Evolutionary conservation across 2,329 filamentous ascomycete genomes (phyloP), one percentile per base, ranked within the genome.

Genomic region (Ceratocystis cacaofunesta): DNA sequence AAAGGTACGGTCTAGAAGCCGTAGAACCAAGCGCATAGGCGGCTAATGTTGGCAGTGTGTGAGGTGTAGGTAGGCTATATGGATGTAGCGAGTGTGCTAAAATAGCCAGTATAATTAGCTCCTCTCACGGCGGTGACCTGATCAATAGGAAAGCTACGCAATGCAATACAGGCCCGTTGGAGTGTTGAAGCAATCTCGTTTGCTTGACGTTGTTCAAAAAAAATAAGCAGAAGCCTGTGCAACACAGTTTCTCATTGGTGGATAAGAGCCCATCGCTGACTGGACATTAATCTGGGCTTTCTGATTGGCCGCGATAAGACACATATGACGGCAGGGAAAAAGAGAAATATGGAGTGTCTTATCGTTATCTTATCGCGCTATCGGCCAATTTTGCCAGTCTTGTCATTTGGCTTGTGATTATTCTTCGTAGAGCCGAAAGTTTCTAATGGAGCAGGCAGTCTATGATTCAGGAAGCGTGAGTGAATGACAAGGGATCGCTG

Each of bases 241-340:
- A 2, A 41, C 41, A 32, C 12, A 12, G 41, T 41, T 48, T 58
- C 55, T 36, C n/a, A 58, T 58, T 58, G 55, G 55, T 17, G 12
- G 55, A 58, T 58, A 58, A 58, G 15, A 25, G 22, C 2, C 2
- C 19, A 12, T 12, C 28, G 55, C 55, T 58, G 55, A 58, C 55
- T 58, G 5, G 55, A 8, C 28, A 19, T 3, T 28, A 58, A 58
- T 58, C 5, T 44, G 43, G 61, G 61, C 8, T 22, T 46, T 58
- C 15, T 67, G 57, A 67, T 67, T 67, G 65, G 65, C 10, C 4
- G 25, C 30, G 55, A 58, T 58, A 58, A 58, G 17, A 36, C 12
- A 25, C 8, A 10, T 5, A 19, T 10, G 55, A 10, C 28, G 15
- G 15, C 17, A 36, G 55, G 22, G 12, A 17, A 8, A n/a, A n/a